Evolutionary conservation across 2,329 filamentous ascomycete genomes (phyloP), one percentile per base, ranked within the genome.

Genomic region (Orbilia oligospora): DNA sequence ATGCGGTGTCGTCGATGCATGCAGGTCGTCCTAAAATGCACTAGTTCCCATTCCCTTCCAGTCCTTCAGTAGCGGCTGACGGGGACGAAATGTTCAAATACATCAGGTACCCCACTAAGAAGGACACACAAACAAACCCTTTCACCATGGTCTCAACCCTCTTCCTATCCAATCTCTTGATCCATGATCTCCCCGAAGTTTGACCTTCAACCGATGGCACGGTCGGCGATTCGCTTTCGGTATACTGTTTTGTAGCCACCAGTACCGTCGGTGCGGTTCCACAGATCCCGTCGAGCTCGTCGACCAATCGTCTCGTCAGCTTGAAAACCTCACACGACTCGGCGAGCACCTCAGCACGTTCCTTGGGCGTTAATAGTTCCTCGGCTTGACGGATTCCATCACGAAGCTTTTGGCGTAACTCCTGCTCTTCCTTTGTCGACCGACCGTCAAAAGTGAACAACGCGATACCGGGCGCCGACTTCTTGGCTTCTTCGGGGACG

Each of bases 311-410:
- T 33, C 73, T 71, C 5, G 73, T 77, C 9, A 71, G 46, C 33
- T 77, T 77, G 67, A 77, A 77, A 18, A 77, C 73, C 61, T 77
- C 73, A 41, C 73, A 77, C 9, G 73, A 27, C 27, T 77, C 73
- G 14, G 44, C 44, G 5, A 77, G 33, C 1, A 77, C 73, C 53
- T 77, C 73, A 22, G 38, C 51, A 24, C 73, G 53, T 46, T 77
- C 73, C 27, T 71, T 66, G 3, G 73, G 73, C 1, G 73, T 77
- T 33, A 77, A 46, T 10, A 77, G 61, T 22, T 77, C 73, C 33
- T 77, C 73, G 9, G 73, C 58, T 14, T 44, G 58, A 44, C 73
- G 58, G 18, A 77, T 46, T 16, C 73, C 73, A 44, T 77, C 73
- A 8, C 73, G 58, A 8, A 77, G 53, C n/a, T 68, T 71, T 33